Conservation (phyloP, 2,329 filamentous ascomycete genomes). For the Monosporascus sp. region DNA sequence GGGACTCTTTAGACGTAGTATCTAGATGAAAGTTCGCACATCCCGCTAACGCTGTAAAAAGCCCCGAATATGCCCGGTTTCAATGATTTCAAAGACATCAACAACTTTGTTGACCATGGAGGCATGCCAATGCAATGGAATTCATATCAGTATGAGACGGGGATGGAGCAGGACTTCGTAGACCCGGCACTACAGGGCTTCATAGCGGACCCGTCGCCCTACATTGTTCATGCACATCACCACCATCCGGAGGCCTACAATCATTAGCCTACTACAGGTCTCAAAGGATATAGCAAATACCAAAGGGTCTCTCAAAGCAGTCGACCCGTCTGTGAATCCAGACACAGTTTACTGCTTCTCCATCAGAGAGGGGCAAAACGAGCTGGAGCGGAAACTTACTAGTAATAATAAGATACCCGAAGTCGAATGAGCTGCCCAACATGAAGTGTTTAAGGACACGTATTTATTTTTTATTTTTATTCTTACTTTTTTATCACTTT, state of each 20-base stretch:
- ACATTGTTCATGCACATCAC: not conserved
- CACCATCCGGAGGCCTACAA: not conserved
- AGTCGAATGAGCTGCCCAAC: too few relatives aligned
- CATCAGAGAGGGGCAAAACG: too few relatives aligned
- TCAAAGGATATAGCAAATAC: too few relatives aligned
- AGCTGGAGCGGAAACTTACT: too few relatives aligned
- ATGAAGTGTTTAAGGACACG: too few relatives aligned
- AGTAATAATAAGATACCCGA: too few relatives aligned
- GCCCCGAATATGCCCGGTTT: slow-evolving; percentile 19
- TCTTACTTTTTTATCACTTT: too few relatives aligned
- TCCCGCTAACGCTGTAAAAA: slow-evolving; percentile 18
- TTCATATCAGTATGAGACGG: slow-evolving; percentile 19
- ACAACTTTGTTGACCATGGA: slow-evolving; percentile 15
- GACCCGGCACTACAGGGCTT: slow-evolving; percentile 23
- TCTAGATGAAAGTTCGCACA: not conserved
- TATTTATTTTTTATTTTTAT: too few relatives aligned
- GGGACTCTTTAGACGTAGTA: too few relatives aligned
- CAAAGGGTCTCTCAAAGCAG: too few relatives aligned
- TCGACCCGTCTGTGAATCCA: too few relatives aligned
- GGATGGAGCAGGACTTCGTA: slow-evolving; percentile 22
- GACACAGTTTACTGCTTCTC: too few relatives aligned
- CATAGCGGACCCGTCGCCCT: slow-evolving; percentile 20
- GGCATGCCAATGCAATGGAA: slow-evolving; percentile 20
- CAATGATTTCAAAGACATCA: slow-evolving; percentile 21
- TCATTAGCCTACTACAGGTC: not conserved